Evolutionary conservation across 2,329 filamentous ascomycete genomes (phyloP).

Genomic region (Beauveria varroae): DNA sequence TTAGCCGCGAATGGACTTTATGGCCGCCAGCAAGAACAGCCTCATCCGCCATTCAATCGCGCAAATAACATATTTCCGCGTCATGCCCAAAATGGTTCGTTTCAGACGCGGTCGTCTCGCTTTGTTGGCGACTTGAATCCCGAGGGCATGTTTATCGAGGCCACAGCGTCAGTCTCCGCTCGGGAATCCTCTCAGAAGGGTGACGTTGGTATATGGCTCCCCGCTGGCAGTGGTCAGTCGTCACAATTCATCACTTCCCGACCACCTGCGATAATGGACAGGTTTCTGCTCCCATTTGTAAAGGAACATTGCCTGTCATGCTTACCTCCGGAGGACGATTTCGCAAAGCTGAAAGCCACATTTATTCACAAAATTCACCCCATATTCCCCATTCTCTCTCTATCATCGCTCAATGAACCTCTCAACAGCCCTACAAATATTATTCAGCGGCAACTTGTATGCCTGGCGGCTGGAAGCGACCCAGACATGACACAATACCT

Average conservation of each 20-base stretch:
- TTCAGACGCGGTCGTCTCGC: conserved; percentile 29
- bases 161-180: conserved; percentile 30
- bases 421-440: conserved; percentile 29
- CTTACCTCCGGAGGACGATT: conserved; percentile 40
- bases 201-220: conserved; percentile 50
- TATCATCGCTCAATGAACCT: conserved; percentile 23
- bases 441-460: conserved; percentile 46
- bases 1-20: neutral
- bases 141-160: conserved; percentile 52
- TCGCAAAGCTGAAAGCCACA: conserved; percentile 34
- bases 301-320: conserved; percentile 39
- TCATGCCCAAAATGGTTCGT: conserved; percentile 13
- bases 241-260: conserved; percentile 31
- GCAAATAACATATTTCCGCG: conserved; percentile 2
- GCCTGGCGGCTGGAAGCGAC: conserved; percentile 46
- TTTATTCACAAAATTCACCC: conserved; percentile 48
- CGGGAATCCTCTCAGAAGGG: conserved; percentile 37
- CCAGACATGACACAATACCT: conserved; percentile 37
- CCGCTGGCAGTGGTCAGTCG: conserved; percentile 23
- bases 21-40: neutral
- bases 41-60: neutral
- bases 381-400: conserved; percentile 44
- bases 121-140: conserved; percentile 55
- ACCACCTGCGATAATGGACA: conserved; percentile 32
- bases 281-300: conserved; percentile 34